Evolutionary conservation across 805 yeast species (phyloP).

Genomic region (Candida verbasci): DNA sequence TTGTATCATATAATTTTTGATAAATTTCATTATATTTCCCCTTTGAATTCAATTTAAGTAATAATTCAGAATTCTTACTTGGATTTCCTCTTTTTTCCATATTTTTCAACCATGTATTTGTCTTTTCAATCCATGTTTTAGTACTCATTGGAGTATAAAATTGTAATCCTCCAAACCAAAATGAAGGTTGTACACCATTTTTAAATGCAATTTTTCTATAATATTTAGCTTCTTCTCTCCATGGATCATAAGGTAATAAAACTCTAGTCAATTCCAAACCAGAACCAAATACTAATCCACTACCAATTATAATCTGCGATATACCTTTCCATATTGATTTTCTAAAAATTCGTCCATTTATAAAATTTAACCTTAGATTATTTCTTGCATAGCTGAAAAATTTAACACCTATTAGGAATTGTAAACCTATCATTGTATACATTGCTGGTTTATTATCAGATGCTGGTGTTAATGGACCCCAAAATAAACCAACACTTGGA

Average conservation of each 20-base stretch:
- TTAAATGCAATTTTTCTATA: constrained; percentile 49
- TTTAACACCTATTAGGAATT: constrained; percentile 45
- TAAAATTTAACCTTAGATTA: constrained; percentile 3
- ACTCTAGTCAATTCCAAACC: constrained; percentile 55
- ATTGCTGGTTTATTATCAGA: constrained; percentile 58
- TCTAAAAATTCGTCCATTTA: constrained; percentile 6
- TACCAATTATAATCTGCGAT: constrained; percentile 30
- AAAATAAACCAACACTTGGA: constrained; percentile 59
- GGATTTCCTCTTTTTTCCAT: constrained; percentile 9
- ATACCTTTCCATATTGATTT: constrained; percentile 11
- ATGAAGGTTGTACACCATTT: constrained; percentile 44
- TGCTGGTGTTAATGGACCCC: constrained; percentile 76
- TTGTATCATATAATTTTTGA: constrained; percentile 20
- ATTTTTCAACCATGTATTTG: constrained; percentile 14
- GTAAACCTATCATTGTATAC: constrained; percentile 48
- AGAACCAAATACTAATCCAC: constrained; percentile 47
- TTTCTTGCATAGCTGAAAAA: constrained; percentile 15
- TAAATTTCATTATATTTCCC: constrained; percentile 30
- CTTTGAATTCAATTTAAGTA: constrained; percentile 10
- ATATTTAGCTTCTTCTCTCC: constrained; percentile 62
- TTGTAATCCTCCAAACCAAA: constrained; percentile 67
- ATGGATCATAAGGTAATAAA: constrained; percentile 52
- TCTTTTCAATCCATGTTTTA: constrained; percentile 29
- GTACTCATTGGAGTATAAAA: constrained; percentile 49
- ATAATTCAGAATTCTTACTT: constrained; percentile 1